These are phyloP conservation scores for Xylariaceae sp. DNA, from an alignment of 2,329 filamentous ascomycete genomes.

Conservation along the genomic window DNA sequence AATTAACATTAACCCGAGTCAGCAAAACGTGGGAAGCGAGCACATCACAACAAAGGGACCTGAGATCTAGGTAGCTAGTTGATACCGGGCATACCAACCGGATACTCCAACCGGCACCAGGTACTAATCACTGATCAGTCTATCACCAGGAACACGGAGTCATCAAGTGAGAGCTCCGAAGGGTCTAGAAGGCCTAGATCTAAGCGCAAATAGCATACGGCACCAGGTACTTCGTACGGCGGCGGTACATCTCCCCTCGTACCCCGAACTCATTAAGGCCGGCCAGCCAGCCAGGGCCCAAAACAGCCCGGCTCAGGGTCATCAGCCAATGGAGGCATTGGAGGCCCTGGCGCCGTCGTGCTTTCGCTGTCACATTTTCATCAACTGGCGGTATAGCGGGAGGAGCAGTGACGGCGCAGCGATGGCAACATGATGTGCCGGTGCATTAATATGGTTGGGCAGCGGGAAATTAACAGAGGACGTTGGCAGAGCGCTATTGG, in stretches of 20 bases:
- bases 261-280: background rate
- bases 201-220: no score
- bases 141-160: no score
- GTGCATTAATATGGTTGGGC: slow-evolving; percentile 20
- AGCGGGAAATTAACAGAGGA: slow-evolving; percentile 29
- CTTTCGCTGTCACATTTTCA: slow-evolving; percentile 10
- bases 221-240: no score
- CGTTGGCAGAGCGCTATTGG: slow-evolving; percentile 21
- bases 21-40: background rate
- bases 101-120: no score
- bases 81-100: background rate
- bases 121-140: no score
- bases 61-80: background rate
- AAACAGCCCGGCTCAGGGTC: background rate
- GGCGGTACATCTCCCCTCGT: no score
- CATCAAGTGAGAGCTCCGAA: no score
- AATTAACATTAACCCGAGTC: background rate
- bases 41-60: background rate
- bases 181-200: no score
- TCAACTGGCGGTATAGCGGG: slow-evolving; percentile 1
- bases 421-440: slow-evolving; percentile 22
- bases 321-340: background rate
- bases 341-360: slow-evolving; percentile 9
- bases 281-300: background rate
- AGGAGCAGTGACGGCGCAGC: slow-evolving; percentile 9